These are phyloP conservation scores for Monilinia aucupariae DNA, from an alignment of 2,329 filamentous ascomycete species.

Conservation along the genomic window DNA sequence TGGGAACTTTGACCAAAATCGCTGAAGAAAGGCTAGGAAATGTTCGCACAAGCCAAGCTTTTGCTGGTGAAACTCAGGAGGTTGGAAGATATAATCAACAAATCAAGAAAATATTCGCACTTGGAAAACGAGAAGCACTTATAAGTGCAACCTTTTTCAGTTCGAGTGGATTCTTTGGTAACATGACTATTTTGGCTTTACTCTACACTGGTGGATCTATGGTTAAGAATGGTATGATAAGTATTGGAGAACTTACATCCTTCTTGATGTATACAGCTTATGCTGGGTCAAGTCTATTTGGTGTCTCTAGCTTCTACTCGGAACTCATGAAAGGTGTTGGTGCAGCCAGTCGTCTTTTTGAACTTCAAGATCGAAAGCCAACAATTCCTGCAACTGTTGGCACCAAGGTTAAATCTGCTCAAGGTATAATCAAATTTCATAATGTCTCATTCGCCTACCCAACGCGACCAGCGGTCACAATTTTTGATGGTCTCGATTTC, in stretches of 20 bases:
- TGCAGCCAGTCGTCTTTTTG: conserved; percentile 91
- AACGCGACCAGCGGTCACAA: conserved; percentile 82
- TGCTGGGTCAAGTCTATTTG: conserved; percentile 80
- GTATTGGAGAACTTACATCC: conserved; percentile 85
- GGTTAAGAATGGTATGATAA: conserved; percentile 80
- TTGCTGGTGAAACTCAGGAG: conserved; percentile 88
- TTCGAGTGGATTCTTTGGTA: conserved; percentile 84
- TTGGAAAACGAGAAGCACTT: conserved; percentile 81
- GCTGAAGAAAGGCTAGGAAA: conserved; percentile 97
- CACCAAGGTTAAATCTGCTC: conserved; percentile 70
- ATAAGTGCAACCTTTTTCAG: conserved; percentile 87
- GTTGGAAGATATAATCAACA: conserved; percentile 87
- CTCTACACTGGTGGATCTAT: conserved; percentile 87
- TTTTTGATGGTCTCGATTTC: conserved; percentile 86
- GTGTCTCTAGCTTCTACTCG: conserved; percentile 91
- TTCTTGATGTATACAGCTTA: conserved; percentile 99
- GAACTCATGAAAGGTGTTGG: conserved; percentile 99
- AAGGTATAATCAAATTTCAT: conserved; percentile 82
- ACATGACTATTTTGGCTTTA: conserved; percentile 90
- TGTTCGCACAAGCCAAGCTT: conserved; percentile 93
- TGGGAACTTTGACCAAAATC: conserved; percentile 91
- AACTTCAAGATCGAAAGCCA: conserved; percentile 84
- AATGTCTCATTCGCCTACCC: conserved; percentile 88
- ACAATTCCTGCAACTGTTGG: conserved; percentile 85
- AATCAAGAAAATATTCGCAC: conserved; percentile 82